Conservation (phyloP, 805 yeast genomes). For the Dipodascus albidus region DNA sequence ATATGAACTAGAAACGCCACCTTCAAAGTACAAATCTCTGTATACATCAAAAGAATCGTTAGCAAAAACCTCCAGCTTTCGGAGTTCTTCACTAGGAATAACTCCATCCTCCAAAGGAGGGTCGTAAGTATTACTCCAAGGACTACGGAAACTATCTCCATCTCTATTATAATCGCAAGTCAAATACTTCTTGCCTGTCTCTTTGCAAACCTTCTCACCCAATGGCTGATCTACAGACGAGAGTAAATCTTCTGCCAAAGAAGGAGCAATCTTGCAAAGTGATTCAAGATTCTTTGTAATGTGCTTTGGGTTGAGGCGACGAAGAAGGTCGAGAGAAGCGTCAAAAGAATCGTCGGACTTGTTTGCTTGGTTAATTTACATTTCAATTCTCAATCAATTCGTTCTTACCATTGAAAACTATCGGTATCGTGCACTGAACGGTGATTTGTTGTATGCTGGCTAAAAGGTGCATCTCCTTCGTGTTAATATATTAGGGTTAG, state of each 20-base stretch:
- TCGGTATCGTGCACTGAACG: no score
- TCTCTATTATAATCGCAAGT: constrained; percentile 94
- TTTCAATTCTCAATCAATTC: background rate
- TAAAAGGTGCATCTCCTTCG: background rate
- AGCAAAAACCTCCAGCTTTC: constrained; percentile 68
- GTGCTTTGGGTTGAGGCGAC: constrained; percentile 62
- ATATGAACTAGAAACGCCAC: constrained; percentile 82
- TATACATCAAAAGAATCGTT: constrained; percentile 89
- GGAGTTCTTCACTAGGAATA: constrained; percentile 51
- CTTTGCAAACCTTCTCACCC: constrained; percentile 36
- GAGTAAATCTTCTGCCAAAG: constrained; percentile 75
- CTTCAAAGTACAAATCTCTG: constrained; percentile 89
- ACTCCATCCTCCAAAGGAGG: constrained; percentile 53
- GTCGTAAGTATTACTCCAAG: constrained; percentile 72
- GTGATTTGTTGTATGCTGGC: no score
- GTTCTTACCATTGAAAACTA: background rate
- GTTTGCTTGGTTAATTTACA: background rate
- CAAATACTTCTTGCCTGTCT: constrained; percentile 55
- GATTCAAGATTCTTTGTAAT: constrained; percentile 35
- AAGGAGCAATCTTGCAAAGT: constrained; percentile 45
- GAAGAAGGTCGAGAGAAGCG: constrained; percentile 66
- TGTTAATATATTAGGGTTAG: no score
- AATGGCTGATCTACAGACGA: constrained; percentile 84
- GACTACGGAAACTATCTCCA: constrained; percentile 84
- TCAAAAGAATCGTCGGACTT: constrained; percentile 43